phyloP scores from a whole-genome alignment of 2,329 filamentous ascomycete species.

The Cadophora gregata region DNA sequence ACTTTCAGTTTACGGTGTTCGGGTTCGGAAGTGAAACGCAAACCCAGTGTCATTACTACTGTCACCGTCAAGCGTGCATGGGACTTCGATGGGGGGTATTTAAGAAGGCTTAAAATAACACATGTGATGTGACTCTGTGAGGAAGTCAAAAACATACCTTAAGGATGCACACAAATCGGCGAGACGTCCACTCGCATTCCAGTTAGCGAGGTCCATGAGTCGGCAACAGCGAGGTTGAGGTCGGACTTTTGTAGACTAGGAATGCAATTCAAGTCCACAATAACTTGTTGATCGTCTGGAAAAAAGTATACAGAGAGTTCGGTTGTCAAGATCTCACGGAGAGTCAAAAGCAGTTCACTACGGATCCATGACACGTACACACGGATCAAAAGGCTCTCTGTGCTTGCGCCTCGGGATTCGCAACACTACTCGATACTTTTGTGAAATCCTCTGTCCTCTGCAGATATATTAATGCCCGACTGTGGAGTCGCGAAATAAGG shows the following conservation, averaged over 20 bases:
- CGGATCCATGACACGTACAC: too few relatives aligned
- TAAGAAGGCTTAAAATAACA: neutral
- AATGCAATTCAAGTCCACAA: too few relatives aligned
- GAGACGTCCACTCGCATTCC: neutral
- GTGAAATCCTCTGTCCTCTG: too few relatives aligned
- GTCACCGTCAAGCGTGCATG: too few relatives aligned
- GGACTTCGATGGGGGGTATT: too few relatives aligned
- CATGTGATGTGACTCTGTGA: neutral
- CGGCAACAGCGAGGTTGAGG: constrained; percentile 1
- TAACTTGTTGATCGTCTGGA: neutral
- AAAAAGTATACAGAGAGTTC: neutral
- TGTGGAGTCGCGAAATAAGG: neutral
- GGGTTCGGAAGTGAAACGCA: neutral
- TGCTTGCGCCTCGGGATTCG: neutral
- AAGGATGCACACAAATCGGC: neutral
- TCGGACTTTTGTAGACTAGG: too few relatives aligned
- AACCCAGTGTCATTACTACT: neutral
- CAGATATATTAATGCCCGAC: too few relatives aligned
- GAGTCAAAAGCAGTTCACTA: too few relatives aligned
- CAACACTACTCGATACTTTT: neutral
- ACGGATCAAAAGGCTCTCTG: neutral
- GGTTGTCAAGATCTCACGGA: too few relatives aligned
- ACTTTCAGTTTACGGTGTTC: too few relatives aligned
- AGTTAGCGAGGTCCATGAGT: neutral
- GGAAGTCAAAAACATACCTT: neutral